Evolutionary conservation across 495 filamentous ascomycete species (phyloP), one percentile per base, ranked within the genome.

Genomic region (Aspergillus cavernicola): DNA sequence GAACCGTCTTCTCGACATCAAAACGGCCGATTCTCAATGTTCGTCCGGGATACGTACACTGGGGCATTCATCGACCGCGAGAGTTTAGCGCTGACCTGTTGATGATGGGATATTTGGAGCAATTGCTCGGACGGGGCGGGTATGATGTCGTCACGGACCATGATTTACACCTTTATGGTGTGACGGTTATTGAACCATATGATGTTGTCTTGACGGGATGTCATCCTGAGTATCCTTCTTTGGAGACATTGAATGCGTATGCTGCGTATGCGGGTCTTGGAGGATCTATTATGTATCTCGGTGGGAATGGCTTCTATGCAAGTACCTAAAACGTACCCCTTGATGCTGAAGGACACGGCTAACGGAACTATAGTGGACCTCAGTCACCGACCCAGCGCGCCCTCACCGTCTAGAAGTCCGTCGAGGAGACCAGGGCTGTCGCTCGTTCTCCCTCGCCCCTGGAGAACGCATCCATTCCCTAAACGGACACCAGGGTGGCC

Each of bases 201-300:
- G 38, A 41, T 23, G 18, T 41, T 22, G 38, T 41, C 9, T 23
- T 41, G 3, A 22, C 38, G 4, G 38, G 38, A 3, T 41, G 16
- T 8, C 38, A 41, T 23, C 38, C 38, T 6, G 38, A 41, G 38
- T 41, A 41, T 22, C 38, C 38, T 1, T 41, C 38, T 4, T 23
- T 23, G 60, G 65, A n/a, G 51, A 49, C 20, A 59, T 24, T 24
- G 19, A 31, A 58, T 35, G 65, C 65, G 4, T 64, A 56, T 47
- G 60, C 61, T 46, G 42, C 18, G 18, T 41, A 23, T 13, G 7
- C 20, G 19, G 6, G 11, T 12, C 18, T 16, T 7, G 38, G 38
- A 11, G 38, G 38, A 3, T 41, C 18, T 2, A 11, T 41, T 16
- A 41, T 41, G 38, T 41, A 41, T 13, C 22, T 18, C 18, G 38